Conservation (phyloP, 306 rosid species). For the Dryas drummondii region DNA sequence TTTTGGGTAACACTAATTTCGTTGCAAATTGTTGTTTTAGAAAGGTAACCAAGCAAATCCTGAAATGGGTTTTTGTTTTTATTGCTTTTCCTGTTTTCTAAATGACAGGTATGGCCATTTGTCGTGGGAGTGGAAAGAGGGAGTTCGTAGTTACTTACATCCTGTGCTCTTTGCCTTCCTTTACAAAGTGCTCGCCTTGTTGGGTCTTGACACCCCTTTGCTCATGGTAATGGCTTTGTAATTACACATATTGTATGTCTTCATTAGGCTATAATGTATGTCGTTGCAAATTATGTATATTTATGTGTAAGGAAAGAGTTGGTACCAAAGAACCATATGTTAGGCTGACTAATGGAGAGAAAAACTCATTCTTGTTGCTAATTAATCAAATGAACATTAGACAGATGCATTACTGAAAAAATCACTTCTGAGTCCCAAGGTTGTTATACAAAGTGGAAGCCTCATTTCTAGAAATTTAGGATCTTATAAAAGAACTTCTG, state of each 20-base stretch:
- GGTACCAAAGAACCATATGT: background rate
- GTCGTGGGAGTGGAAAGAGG: slow-evolving; percentile 95
- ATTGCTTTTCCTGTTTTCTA: background rate
- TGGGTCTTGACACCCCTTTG: slow-evolving; percentile 72
- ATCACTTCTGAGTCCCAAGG: background rate
- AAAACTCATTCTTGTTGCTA: background rate
- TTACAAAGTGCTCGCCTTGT: slow-evolving; percentile 57
- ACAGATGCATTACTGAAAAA: background rate
- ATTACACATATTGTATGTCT: background rate
- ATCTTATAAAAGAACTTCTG: no score
- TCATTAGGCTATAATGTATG: background rate
- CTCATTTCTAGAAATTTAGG: no score
- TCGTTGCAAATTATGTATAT: background rate
- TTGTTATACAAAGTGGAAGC: no score
- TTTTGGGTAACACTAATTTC: slow-evolving; percentile 52
- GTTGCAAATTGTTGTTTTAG: background rate
- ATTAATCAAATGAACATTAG: background rate
- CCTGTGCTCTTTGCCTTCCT: slow-evolving; percentile 74
- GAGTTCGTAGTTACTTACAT: slow-evolving; percentile 83
- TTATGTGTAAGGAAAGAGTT: background rate
- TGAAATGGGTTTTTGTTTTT: slow-evolving; percentile 12
- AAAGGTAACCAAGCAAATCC: background rate
- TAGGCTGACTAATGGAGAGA: background rate
- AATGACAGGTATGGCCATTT: slow-evolving; percentile 77
- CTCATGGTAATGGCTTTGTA: slow-evolving; percentile 58